Base-by-base conservation (phyloP, 345 rosid species). In the Lepidium aucheri region DNA sequence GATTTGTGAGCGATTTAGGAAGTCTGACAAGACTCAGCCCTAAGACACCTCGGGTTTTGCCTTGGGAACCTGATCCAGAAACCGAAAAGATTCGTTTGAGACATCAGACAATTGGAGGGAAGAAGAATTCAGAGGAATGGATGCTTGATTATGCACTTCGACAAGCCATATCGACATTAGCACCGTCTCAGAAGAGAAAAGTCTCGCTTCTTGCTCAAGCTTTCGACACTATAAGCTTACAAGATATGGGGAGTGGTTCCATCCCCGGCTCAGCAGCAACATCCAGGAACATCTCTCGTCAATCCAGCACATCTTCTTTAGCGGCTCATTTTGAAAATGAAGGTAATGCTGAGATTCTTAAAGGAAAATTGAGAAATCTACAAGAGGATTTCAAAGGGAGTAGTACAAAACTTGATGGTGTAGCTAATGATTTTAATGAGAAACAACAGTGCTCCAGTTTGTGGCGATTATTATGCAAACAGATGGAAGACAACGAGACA, bases 151-250 rank as follows among this genome's bases (percentile, higher is more conserved):
- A 81, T 69, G 89, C 97, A 33, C 84, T 94, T 22, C 77, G 71
- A 60, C 82, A 85, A 74, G 99, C 85, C 53, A 79, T 90, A 58
- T 81, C 96, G 44, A 78, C 80, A 39, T 80, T 94, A 43, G 86
- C 83, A 55, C 89, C 92, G 11, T 88, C 84, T 20, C 88, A 89
- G 76, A 85, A 81, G 74, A 84, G 87, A 73, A 90, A 85, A 79
- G 99, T 94, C 35, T 26, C 78, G 50, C 76, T 90, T 79, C 96
- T 94, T n/a, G 96, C 88, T n/a, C 85, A 90, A 81, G 97, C 99
- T 55, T 94, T 94, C 17, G 99, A 94, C 68, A 85, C 86, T 8
- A 82, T 94, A 43, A 73, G 65, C 69, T 71, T 64, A 26, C 70
- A 82, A 54, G 84, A 82, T 45, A 66, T 39, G 47, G 73, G 68